A percentile compares a stretch with the other conserved stretches of the same genome.
Conservation (phyloP, 306 rosid genomes). For the Betula pendula region DNA sequence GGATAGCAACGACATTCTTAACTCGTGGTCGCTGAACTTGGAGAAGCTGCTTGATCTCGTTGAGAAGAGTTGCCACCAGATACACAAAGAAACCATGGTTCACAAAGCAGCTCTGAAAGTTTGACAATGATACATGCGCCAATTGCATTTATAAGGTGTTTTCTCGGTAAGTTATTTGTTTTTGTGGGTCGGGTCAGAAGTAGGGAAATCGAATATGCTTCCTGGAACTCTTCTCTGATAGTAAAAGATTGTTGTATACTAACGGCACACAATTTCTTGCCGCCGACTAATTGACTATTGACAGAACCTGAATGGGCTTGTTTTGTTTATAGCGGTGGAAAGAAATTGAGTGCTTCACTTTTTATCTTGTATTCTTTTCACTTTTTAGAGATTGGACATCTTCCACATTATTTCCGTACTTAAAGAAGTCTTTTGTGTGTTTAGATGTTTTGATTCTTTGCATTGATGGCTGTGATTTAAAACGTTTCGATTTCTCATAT, state of each 20-base stretch:
- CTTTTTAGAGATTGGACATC: background rate
- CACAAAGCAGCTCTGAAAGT: slow-evolving; percentile 81
- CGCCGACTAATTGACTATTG: slow-evolving; percentile 21
- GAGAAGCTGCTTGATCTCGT: slow-evolving; percentile 96
- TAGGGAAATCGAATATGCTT: slow-evolving; percentile 33
- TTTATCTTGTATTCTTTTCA: slow-evolving; percentile 34
- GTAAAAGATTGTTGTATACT: slow-evolving; percentile 51
- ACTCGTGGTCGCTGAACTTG: slow-evolving; percentile 89
- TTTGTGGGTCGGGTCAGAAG: slow-evolving; percentile 25
- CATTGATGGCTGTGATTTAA: background rate
- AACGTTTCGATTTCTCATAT: background rate
- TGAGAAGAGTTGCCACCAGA: slow-evolving; percentile 96
- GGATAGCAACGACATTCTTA: slow-evolving; percentile 87
- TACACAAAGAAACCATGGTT: slow-evolving; percentile 96
- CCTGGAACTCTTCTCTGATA: slow-evolving; percentile 32
- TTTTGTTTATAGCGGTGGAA: slow-evolving; percentile 34
- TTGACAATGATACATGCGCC: slow-evolving; percentile 29
- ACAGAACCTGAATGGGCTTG: slow-evolving; percentile 30
- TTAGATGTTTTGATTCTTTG: background rate
- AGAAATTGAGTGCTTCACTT: slow-evolving; percentile 25
- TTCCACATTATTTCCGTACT: background rate
- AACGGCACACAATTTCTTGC: slow-evolving; percentile 31
- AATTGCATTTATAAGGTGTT: slow-evolving; percentile 14
- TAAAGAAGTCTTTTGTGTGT: background rate
- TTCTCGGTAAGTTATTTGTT: slow-evolving; percentile 22